Conservation (phyloP, 2,329 filamentous ascomycete genomes). For the Xylaria digitata region DNA sequence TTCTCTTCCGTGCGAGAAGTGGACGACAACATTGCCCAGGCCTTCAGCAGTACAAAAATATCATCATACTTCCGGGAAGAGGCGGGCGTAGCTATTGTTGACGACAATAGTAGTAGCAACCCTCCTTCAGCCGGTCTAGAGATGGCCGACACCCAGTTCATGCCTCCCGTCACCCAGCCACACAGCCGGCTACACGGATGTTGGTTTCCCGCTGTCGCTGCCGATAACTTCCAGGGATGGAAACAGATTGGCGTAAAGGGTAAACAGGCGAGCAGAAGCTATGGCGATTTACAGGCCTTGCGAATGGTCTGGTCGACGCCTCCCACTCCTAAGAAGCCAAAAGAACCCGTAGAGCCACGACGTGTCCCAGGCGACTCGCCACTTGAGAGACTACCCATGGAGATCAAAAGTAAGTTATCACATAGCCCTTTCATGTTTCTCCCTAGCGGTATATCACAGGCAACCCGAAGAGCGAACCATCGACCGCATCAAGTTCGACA, state of each 20-base stretch:
- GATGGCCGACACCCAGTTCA: conserved; percentile 60
- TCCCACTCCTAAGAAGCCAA: conserved; percentile 46
- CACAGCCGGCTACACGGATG: conserved; percentile 67
- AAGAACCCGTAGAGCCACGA: conserved; percentile 49
- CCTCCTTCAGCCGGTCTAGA: conserved; percentile 45
- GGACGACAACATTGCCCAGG: conserved; percentile 68
- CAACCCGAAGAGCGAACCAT: conserved; percentile 22
- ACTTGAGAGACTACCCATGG: conserved; percentile 75
- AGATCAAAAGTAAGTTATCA: conserved; percentile 73
- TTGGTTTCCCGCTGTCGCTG: conserved; percentile 63
- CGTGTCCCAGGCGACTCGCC: conserved; percentile 61
- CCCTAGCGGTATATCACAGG: neutral
- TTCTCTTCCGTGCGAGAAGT: conserved; percentile 73
- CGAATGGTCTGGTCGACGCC: conserved; percentile 65
- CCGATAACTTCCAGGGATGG: conserved; percentile 70
- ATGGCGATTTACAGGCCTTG: conserved; percentile 67
- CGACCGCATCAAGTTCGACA: conserved; percentile 10
- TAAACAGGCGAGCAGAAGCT: conserved; percentile 70
- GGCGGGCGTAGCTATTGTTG: conserved; percentile 60
- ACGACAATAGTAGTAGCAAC: conserved; percentile 55
- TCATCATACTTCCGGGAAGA: conserved; percentile 64
- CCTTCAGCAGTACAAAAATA: conserved; percentile 71
- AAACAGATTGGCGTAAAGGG: conserved; percentile 70
- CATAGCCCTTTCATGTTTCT: neutral
- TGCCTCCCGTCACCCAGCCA: conserved; percentile 65